Conservation (phyloP, 805 yeast genomes). For the Sugiyamaella smithiae region DNA sequence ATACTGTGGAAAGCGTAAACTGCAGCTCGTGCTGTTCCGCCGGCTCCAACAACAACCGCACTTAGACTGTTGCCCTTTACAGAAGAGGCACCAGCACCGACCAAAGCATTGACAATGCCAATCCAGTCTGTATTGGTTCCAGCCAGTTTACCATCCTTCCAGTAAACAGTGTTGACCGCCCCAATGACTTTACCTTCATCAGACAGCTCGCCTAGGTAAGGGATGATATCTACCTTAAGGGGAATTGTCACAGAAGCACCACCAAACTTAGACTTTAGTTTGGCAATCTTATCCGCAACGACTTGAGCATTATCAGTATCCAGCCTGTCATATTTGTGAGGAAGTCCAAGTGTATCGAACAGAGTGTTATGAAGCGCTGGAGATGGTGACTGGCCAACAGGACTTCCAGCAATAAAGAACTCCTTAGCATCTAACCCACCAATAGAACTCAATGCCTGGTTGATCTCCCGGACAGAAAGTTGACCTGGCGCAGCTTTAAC, state of each 20-base stretch:
- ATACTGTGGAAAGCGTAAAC: conserved; percentile 74
- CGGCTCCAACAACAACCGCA: conserved; percentile 92
- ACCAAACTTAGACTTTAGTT: conserved; percentile 56
- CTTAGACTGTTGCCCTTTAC: conserved; percentile 33
- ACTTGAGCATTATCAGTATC: conserved; percentile 64
- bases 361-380: conserved; percentile 84
- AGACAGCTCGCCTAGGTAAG: conserved; percentile 60
- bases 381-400: conserved; percentile 83
- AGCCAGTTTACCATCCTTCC: conserved; percentile 45
- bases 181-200: conserved; percentile 83
- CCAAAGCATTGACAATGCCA: conserved; percentile 74
- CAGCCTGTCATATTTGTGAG: conserved; percentile 62
- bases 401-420: conserved; percentile 76
- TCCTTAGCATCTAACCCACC: conserved; percentile 61
- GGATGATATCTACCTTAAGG: conserved; percentile 74
- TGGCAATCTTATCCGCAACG: conserved; percentile 53
- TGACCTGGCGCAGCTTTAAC: conserved; percentile 79
- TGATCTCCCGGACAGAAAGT: conserved; percentile 62
- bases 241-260: conserved; percentile 98
- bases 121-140: conserved; percentile 97
- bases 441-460: conserved; percentile 51
- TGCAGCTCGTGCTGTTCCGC: conserved; percentile 97
- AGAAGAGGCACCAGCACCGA: conserved; percentile 46
- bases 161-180: conserved; percentile 86
- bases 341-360: conserved; percentile 70